These are phyloP conservation scores for Salix exigua DNA, from an alignment of 345 rosid species.

Conservation along the genomic window DNA sequence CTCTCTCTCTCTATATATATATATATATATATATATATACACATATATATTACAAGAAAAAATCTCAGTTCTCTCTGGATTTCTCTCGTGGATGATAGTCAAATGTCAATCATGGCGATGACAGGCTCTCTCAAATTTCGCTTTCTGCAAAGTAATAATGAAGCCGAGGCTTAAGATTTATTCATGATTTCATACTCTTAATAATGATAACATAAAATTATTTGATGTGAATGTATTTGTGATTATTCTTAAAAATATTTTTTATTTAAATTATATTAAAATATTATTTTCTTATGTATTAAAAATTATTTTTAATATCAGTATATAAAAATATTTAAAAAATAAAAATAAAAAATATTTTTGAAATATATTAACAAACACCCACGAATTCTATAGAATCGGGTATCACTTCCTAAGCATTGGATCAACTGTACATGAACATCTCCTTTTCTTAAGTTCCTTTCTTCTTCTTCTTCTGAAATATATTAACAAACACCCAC, in stretches of 20 bases:
- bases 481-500: too few species aligned
- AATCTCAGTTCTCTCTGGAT: background rate
- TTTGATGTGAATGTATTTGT: too few species aligned
- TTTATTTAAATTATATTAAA: too few species aligned
- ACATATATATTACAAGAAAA: background rate
- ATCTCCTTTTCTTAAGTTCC: background rate
- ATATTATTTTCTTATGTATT: too few species aligned
- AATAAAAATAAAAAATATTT: too few species aligned
- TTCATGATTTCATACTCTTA: slow-evolving; percentile 36
- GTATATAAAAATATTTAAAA: too few species aligned
- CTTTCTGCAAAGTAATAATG: slow-evolving; percentile 10
- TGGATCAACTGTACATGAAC: slow-evolving; percentile 74
- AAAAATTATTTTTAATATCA: too few species aligned
- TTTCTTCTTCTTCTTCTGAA: background rate
- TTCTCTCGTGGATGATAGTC: background rate
- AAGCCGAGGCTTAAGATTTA: slow-evolving; percentile 39
- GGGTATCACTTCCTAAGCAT: slow-evolving; percentile 65
- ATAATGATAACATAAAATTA: slow-evolving; percentile 19
- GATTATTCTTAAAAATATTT: too few species aligned
- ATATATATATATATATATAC: too few species aligned
- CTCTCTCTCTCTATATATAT: too few species aligned
- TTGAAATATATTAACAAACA: too few species aligned
- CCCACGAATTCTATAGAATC: slow-evolving; percentile 40
- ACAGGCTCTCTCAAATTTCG: background rate
- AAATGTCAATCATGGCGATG: background rate